A percentile compares a stretch with the other conserved stretches of the same genome.
Conservation (phyloP, 2,329 filamentous ascomycete genomes). For the Aspergillaceae sp. region DNA sequence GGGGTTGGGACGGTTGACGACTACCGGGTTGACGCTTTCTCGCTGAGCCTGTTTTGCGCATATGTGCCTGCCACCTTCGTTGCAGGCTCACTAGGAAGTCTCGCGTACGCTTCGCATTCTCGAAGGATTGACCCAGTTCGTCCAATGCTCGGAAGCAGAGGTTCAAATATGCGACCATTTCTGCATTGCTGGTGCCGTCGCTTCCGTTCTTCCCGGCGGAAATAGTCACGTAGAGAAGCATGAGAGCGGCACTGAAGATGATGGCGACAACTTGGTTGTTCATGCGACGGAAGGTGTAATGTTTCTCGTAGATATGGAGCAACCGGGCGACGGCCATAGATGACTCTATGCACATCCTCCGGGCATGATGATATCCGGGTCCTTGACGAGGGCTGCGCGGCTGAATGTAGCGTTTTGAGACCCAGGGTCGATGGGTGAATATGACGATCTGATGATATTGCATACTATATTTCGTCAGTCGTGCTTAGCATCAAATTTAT, state of each 20-base stretch:
- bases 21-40: slow-evolving; percentile 23
- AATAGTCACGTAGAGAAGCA: slow-evolving; percentile 31
- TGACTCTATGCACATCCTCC: slow-evolving; percentile 36
- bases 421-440: slow-evolving; percentile 38
- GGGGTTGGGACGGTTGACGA: slow-evolving; percentile 7
- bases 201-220: slow-evolving; percentile 21
- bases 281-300: slow-evolving; percentile 36
- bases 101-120: slow-evolving; percentile 33
- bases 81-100: slow-evolving; percentile 32
- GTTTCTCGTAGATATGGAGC: slow-evolving; percentile 33
- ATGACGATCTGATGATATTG: slow-evolving; percentile 39
- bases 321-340: slow-evolving; percentile 34
- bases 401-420: slow-evolving; percentile 36
- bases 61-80: slow-evolving; percentile 31
- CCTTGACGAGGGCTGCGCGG: slow-evolving; percentile 34
- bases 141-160: slow-evolving; percentile 37
- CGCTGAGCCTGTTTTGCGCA: slow-evolving; percentile 21
- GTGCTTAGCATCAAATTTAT: not conserved
- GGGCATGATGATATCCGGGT: slow-evolving; percentile 37
- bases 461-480: slow-evolving; percentile 20
- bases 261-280: slow-evolving; percentile 39
- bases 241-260: slow-evolving; percentile 37
- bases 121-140: slow-evolving; percentile 33
- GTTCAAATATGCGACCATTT: slow-evolving; percentile 31
- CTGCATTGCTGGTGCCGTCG: slow-evolving; percentile 16